Percentiles rank a stretch among this genome's conserved stretches.
Conservation (phyloP, 2,329 filamentous ascomycete species). For the Monilinia laxa region DNA sequence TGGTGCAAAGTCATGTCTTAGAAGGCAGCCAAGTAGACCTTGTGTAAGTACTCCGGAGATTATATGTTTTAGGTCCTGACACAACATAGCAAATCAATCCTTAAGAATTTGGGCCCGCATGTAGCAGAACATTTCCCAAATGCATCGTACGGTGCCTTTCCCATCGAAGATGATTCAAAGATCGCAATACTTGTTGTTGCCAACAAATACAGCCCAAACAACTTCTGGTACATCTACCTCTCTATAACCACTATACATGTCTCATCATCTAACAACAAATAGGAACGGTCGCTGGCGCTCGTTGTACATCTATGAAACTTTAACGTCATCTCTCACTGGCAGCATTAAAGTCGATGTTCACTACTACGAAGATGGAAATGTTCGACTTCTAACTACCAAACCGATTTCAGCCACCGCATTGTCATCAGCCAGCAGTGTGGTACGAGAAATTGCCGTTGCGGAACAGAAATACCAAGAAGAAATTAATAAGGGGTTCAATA, state of each 20-base stretch:
- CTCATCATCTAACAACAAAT: conserved; percentile 22
- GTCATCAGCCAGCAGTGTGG: conserved; percentile 57
- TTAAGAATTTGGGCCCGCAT: conserved; percentile 74
- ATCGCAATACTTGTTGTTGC: conserved; percentile 83
- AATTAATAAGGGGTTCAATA: conserved; percentile 85
- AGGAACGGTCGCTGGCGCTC: conserved; percentile 97
- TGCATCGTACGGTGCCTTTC: conserved; percentile 78
- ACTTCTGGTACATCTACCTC: conserved; percentile 72
- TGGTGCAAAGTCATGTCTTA: conserved; percentile 72
- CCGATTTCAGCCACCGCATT: conserved; percentile 60
- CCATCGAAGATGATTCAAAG: conserved; percentile 70
- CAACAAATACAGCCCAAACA: conserved; percentile 96
- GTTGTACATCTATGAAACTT: conserved; percentile 74
- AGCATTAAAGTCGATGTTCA: conserved; percentile 92
- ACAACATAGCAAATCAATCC: conserved; percentile 68
- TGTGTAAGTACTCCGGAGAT: conserved; percentile 57
- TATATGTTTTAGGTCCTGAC: conserved; percentile 6
- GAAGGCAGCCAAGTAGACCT: conserved; percentile 77
- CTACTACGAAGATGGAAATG: conserved; percentile 99
- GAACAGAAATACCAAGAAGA: conserved; percentile 98
- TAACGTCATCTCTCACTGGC: conserved; percentile 69
- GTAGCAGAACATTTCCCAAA: conserved; percentile 86
- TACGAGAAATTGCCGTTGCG: conserved; percentile 71
- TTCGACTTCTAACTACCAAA: conserved; percentile 88
- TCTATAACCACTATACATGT: background rate